Evolutionary conservation across 441 rosid species (phyloP).

Genomic region (Aquilaria agallochum): DNA sequence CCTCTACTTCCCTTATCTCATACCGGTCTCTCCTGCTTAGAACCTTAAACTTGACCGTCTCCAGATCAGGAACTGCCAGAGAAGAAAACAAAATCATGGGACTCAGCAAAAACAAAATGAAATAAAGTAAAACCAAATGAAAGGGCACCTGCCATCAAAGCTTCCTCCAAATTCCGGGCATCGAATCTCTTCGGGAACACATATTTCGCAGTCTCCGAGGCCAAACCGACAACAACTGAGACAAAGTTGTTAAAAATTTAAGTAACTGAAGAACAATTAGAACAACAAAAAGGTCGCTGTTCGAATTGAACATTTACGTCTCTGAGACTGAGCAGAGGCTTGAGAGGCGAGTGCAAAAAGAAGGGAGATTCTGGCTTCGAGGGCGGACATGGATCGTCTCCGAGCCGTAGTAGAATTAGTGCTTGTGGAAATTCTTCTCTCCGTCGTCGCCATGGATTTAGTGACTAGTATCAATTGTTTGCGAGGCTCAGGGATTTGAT

Average conservation of each 20-base stretch:
- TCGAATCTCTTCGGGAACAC: constrained; percentile 70
- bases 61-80: constrained; percentile 75
- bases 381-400: constrained; percentile 45
- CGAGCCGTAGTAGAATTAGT: constrained; percentile 27
- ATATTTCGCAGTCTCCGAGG: constrained; percentile 58
- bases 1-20: constrained; percentile 91
- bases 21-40: constrained; percentile 47
- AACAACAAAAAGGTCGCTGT: neutral
- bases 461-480: neutral
- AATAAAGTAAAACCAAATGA: constrained; percentile 3
- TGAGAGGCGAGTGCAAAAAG: constrained; percentile 77
- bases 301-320: constrained; percentile 52
- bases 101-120: neutral
- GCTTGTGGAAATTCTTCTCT: constrained; percentile 8
- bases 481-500: constrained; percentile 7
- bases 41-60: constrained; percentile 63
- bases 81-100: constrained; percentile 1
- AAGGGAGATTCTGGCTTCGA: constrained; percentile 72
- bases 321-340: constrained; percentile 54
- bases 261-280: neutral
- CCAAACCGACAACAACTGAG: constrained; percentile 66
- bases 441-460: constrained; percentile 27
- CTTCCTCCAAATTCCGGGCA: constrained; percentile 70
- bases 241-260: neutral
- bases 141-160: constrained; percentile 67